Evolutionary conservation across 352 stramenopile genomes (phyloP), one percentile per base, ranked within the genome.

Genomic region (Globisporangium radiosum): DNA sequence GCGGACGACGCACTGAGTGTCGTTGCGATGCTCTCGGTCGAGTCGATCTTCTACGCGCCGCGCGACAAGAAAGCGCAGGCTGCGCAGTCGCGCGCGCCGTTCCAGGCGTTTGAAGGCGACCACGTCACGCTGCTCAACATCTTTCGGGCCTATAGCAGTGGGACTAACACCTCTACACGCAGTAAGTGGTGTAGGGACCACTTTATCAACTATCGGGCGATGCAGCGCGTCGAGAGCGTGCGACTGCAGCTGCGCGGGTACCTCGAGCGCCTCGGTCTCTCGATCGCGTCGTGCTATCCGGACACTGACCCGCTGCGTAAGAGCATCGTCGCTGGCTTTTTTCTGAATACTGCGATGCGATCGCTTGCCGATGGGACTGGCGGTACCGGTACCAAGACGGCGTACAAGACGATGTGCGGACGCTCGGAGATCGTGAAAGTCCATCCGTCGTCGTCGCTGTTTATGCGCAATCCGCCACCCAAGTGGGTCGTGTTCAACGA

Each of bases 401-500:
- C 77, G 19, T 91, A 85, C 72, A 93, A 95, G 63, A 93, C 85
- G 51, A 90, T 96, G 73, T 88, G 81, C 49, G 86, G 81, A 4
- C 75, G 71, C 33, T 90, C 78, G 1, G 81, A 94, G 64, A 78
- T 92, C 25, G 85, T 94, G 40, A 92, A 94, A 60, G 81, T 97
- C 53, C 88, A 97, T 53, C 88, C 88, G 38, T 94, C 85, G 43
- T 96, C 87, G 44, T 90, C 81, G 43, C 64, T 96, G 36, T 95
- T 94, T 61, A 92, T 90, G 84, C 85, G 85, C 50, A 94, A 96
- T 57, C 86, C 87, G 15, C 76, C 85, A 43, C 85, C 84, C 1
- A 88, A 94, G 59, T 95, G 74, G 70, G 76, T 95, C 51, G 73
- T 95, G 14, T 94, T 92, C 71, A 94, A 96, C 60, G 88, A 97